These are phyloP conservation scores for Venturia oleaginea DNA, from an alignment of 2,329 filamentous ascomycete species.

Conservation along the genomic window DNA sequence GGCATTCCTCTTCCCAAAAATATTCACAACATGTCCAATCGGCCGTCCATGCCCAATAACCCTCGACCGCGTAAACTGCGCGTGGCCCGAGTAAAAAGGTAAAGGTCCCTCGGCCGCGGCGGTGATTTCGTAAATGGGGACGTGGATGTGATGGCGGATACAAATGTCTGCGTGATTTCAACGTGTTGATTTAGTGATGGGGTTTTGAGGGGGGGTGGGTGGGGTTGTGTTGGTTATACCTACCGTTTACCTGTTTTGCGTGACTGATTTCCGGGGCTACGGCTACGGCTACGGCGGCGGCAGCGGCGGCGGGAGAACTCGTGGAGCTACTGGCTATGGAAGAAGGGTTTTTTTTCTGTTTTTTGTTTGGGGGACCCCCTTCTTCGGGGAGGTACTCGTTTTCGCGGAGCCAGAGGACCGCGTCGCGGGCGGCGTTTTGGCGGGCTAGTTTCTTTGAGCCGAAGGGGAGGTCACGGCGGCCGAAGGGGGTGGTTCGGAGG, in stretches of 20 bases:
- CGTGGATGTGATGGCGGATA: background rate
- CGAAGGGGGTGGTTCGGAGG: background rate
- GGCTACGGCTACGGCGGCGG: too few species aligned
- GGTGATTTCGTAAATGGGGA: background rate
- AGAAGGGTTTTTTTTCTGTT: background rate
- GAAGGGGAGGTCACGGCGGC: constrained; percentile 4
- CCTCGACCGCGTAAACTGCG: background rate
- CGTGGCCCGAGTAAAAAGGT: background rate
- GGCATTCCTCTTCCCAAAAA: constrained; percentile 2
- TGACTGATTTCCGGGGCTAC: background rate
- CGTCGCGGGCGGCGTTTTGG: constrained; percentile 5
- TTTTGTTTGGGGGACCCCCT: background rate
- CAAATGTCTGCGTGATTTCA: background rate
- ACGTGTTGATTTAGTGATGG: background rate
- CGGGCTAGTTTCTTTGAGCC: constrained; percentile 2
- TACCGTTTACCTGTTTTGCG: background rate
- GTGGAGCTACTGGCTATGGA: background rate
- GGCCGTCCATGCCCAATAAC: background rate
- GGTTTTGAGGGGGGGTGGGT: background rate
- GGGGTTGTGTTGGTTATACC: background rate
- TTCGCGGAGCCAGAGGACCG: constrained; percentile 4
- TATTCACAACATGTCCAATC: background rate
- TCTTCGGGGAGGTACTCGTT: background rate
- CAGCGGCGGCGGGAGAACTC: too few species aligned
- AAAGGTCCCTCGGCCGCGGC: background rate